Percentiles rank a stretch among this genome's conserved stretches.
Conservation (phyloP, 352 stramenopile species). For the Peronospora belbahrii region DNA sequence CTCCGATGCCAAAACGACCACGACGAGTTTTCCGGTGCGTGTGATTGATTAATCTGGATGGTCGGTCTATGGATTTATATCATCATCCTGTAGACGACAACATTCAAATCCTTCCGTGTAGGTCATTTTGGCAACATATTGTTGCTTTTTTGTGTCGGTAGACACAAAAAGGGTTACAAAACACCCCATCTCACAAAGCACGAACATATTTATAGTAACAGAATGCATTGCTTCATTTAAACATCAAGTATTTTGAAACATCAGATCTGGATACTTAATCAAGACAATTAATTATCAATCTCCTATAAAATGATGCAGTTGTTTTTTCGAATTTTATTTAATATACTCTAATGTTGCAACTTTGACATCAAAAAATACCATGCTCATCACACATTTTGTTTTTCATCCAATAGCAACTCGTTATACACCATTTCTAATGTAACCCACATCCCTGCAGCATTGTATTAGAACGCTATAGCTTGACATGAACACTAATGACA, state of each 20-base stretch:
- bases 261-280: too few species aligned
- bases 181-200: conserved; percentile 10
- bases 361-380: too few species aligned
- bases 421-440: conserved; percentile 77
- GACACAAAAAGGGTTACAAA: neutral
- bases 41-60: conserved; percentile 17
- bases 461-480: too few species aligned
- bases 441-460: conserved; percentile 58
- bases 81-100: neutral
- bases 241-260: too few species aligned
- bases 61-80: neutral
- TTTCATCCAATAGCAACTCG: too few species aligned
- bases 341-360: too few species aligned
- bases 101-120: conserved; percentile 1
- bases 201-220: conserved; percentile 31
- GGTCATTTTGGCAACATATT: conserved; percentile 1
- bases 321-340: too few species aligned
- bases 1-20: conserved; percentile 44
- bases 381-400: too few species aligned
- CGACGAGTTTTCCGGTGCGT: conserved; percentile 68
- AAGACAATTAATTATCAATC: too few species aligned
- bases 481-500: conserved; percentile 9
- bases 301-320: too few species aligned
- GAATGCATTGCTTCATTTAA: conserved; percentile 18
- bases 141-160: conserved; percentile 10